These are phyloP conservation scores for Meredithiella fracta DNA, from an alignment of 2,329 filamentous ascomycete species.

Conservation along the genomic window DNA sequence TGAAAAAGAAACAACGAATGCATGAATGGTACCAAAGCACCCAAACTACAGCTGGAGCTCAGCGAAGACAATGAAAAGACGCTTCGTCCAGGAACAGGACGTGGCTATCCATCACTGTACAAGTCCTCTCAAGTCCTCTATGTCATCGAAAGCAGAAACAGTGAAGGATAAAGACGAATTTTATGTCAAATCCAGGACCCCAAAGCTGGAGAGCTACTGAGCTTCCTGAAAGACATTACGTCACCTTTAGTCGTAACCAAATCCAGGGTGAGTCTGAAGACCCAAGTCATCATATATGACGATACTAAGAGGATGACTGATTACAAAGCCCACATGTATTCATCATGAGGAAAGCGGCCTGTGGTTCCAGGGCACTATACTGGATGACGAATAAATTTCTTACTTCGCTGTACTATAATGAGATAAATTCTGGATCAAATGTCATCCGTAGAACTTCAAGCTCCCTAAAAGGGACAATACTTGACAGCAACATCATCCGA, in stretches of 20 bases:
- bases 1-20: neutral
- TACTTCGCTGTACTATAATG: neutral
- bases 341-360: neutral
- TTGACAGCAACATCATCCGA: neutral
- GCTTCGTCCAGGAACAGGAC: neutral
- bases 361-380: neutral
- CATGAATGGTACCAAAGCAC: neutral
- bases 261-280: no score
- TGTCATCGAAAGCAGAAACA: neutral
- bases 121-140: neutral
- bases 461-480: slow-evolving; percentile 2
- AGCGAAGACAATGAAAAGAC: neutral
- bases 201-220: no score
- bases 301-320: neutral
- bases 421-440: neutral
- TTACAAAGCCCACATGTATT: neutral
- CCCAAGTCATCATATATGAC: neutral
- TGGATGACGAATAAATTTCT: neutral
- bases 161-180: no score
- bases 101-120: neutral
- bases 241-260: no score
- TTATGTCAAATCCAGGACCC: no score
- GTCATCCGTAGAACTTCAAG: neutral
- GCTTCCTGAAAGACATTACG: no score
- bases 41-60: neutral